Evolutionary conservation across 2,329 filamentous ascomycete species (phyloP), one percentile per base, ranked within the genome.

Genomic region (Stachybotrys echinatus): DNA sequence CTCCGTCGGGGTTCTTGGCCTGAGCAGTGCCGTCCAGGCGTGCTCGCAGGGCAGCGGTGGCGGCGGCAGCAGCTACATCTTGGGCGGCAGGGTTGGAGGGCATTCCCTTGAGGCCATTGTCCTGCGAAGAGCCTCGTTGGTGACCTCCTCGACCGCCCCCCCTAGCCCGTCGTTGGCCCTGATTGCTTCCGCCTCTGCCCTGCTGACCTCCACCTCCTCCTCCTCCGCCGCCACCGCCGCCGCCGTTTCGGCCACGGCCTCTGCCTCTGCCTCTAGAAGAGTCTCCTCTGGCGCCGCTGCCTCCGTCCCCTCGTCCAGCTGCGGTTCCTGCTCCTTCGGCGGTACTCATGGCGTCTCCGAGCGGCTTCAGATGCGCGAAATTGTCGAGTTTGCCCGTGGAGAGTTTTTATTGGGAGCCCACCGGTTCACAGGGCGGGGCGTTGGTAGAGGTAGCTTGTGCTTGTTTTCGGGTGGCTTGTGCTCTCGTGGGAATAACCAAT

Each of bases 131-230:
- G 34, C 63, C 64, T 48, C 61, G 59, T 51, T 62, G 61, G 43
- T 61, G 54, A 19, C 66, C 65, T 48, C 63, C 57, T 48, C 65
- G 69, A 20, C 65, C 61, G 52, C 67, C 63, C 44, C 70, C 67
- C 38, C 69, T 63, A 45, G 63, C 72, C 46, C 74, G 68, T 46
- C 72, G 73, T 55, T 74, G 69, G 48, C 71, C 70, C 45, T 73
- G 66, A 21, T 70, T 71, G 60, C 72, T 65, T 10, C 57, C 48
- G 23, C 62, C 56, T 34, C 27, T 34, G 48, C 71, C 70, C 45
- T 73, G 66, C 20, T 70, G 71, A 60, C 72, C 65, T 10, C 57
- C 48, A 23, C 61, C 56, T 31, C 63, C 65, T 40, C 68, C 67
- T n/a, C 63, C 63, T 43, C 65, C 60, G 12, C 61, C 56, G 18